Evolutionary conservation across 495 filamentous ascomycete genomes (phyloP).

Genomic region (Trichodelitschia bisporula): DNA sequence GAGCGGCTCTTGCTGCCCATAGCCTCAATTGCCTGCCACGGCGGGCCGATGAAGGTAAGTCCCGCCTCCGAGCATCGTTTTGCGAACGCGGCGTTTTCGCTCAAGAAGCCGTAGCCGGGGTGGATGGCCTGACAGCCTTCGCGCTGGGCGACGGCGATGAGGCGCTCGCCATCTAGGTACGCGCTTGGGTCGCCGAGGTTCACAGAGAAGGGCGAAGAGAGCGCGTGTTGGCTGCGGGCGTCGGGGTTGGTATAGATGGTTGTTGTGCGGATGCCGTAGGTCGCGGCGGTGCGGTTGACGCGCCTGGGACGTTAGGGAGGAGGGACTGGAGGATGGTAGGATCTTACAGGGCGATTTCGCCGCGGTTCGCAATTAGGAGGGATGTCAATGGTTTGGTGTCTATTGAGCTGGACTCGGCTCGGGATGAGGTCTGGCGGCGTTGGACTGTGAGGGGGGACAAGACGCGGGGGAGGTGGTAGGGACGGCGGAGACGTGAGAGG

Average conservation of each 20-base stretch:
- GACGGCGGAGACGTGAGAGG: background rate
- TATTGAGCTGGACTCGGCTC: slow-evolving; percentile 2
- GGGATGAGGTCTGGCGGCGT: background rate
- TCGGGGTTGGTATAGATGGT: slow-evolving; percentile 92
- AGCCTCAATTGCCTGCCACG: slow-evolving; percentile 75
- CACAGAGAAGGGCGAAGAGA: slow-evolving; percentile 55
- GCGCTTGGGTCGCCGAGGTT: slow-evolving; percentile 59
- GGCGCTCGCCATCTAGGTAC: slow-evolving; percentile 81
- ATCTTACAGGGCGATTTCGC: slow-evolving; percentile 72
- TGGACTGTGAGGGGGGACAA: background rate
- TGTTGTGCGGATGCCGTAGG: slow-evolving; percentile 78
- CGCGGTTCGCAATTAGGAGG: slow-evolving; percentile 85
- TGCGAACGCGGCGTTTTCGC: slow-evolving; percentile 84
- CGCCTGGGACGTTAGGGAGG: slow-evolving; percentile 23
- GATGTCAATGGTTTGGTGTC: slow-evolving; percentile 54
- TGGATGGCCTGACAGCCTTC: slow-evolving; percentile 77
- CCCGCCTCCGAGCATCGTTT: slow-evolving; percentile 73
- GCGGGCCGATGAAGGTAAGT: slow-evolving; percentile 83
- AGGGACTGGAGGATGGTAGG: background rate
- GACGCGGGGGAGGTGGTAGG: background rate
- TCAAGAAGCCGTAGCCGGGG: slow-evolving; percentile 87
- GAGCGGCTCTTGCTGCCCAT: slow-evolving; percentile 89
- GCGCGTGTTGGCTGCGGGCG: slow-evolving; percentile 63
- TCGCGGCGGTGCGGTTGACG: slow-evolving; percentile 62
- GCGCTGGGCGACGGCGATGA: slow-evolving; percentile 64